Evolutionary conservation across 441 rosid genomes (phyloP).

Genomic region (Melastoma candidum): DNA sequence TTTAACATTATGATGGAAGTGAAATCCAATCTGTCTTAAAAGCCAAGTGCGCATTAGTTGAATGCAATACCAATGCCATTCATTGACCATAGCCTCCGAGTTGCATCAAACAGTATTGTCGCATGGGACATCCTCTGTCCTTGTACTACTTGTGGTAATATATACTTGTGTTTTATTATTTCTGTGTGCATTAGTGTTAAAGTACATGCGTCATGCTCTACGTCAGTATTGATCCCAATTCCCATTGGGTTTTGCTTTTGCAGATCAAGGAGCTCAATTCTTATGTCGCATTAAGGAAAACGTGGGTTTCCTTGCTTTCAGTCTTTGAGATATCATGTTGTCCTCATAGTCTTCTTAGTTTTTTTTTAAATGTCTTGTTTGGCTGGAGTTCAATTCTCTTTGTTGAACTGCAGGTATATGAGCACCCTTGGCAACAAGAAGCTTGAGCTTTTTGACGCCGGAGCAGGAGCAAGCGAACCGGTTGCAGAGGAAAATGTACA

Average conservation of each 20-base stretch:
- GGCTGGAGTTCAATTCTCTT: conserved; percentile 4
- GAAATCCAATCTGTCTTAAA: no score
- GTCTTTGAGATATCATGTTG: conserved; percentile 9
- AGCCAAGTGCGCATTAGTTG: no score
- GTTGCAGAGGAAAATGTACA: conserved; percentile 74
- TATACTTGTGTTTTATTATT: no score
- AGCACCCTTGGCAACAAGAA: conserved; percentile 84
- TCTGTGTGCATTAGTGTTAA: no score
- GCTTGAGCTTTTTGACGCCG: conserved; percentile 89
- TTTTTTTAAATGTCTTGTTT: not conserved
- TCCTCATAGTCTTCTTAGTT: not conserved
- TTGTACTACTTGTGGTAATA: no score
- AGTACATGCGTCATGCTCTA: not conserved
- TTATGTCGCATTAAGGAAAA: conserved; percentile 84
- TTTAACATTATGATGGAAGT: no score
- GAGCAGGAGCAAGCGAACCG: conserved; percentile 90
- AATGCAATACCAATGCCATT: no score
- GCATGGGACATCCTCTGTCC: no score
- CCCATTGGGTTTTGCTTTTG: conserved; percentile 14
- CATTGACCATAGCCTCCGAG: no score
- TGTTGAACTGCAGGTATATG: conserved; percentile 53
- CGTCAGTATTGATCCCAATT: not conserved
- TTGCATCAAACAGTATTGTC: no score
- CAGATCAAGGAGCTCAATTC: conserved; percentile 98
- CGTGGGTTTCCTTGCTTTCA: conserved; percentile 41